phyloP scores from a whole-genome alignment of 768 basidiomycete species.

The Infundibulicybe gibba region DNA sequence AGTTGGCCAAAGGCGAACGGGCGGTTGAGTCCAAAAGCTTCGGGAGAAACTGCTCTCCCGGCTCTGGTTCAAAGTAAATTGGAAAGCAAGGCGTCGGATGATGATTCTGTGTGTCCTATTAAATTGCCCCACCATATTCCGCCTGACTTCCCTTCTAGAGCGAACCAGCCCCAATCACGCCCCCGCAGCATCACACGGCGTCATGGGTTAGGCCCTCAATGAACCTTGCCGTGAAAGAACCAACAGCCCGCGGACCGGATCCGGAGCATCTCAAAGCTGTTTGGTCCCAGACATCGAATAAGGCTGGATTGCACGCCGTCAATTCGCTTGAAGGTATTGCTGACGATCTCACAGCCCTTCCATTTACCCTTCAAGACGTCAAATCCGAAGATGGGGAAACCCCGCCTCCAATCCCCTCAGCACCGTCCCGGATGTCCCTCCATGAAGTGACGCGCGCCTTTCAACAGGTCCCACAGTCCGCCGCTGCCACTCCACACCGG shows the following conservation, averaged over 20 bases:
- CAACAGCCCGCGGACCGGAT: conserved; percentile 65
- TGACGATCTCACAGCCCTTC: conserved; percentile 76
- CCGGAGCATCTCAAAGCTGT: conserved; percentile 84
- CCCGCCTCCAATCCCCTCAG: conserved; percentile 52
- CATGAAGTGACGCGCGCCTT: conserved; percentile 85
- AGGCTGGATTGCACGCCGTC: conserved; percentile 58
- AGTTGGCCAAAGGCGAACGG: too few species aligned
- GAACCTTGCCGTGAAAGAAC: conserved; percentile 61
- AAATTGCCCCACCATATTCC: neutral
- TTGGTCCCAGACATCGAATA: conserved; percentile 78
- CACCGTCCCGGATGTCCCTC: conserved; percentile 73
- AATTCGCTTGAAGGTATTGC: conserved; percentile 85
- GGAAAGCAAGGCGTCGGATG: conserved; percentile 45
- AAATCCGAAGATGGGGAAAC: conserved; percentile 86
- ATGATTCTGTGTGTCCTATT: conserved; percentile 46
- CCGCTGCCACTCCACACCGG: conserved; percentile 44
- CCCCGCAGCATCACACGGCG: conserved; percentile 38
- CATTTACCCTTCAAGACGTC: conserved; percentile 80
- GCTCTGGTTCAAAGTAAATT: conserved; percentile 28
- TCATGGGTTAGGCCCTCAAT: conserved; percentile 57
- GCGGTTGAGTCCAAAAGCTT: too few species aligned
- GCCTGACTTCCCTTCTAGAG: conserved; percentile 20
- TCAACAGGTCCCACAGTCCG: conserved; percentile 73
- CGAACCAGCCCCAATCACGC: conserved; percentile 44
- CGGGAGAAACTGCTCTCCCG: conserved; percentile 14